These are phyloP conservation scores for Sugiyamaella pinicola DNA, from an alignment of 1,139 yeast species.

Conservation along the genomic window DNA sequence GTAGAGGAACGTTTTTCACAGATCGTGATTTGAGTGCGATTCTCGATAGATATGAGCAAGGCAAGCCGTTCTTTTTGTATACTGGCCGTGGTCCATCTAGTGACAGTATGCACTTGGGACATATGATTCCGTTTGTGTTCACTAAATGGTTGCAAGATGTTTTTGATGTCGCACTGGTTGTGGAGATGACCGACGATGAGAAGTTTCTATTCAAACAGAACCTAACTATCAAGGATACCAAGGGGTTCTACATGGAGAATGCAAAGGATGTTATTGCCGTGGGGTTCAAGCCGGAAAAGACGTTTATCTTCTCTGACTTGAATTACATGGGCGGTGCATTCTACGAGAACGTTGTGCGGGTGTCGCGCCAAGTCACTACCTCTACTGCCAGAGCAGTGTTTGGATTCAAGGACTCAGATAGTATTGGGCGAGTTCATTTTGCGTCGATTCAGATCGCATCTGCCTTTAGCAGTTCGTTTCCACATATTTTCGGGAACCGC, in stretches of 20 bases:
- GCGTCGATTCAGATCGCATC: constrained; percentile 96
- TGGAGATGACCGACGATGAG: constrained; percentile 97
- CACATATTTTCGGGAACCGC: constrained; percentile 80
- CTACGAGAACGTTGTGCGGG: constrained; percentile 90
- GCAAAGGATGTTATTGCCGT: constrained; percentile 93
- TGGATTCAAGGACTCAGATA: constrained; percentile 92
- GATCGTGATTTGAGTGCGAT: constrained; percentile 84
- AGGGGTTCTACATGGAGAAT: constrained; percentile 67
- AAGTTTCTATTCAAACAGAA: constrained; percentile 92
- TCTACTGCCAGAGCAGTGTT: constrained; percentile 97
- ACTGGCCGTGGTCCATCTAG: constrained; percentile 99
- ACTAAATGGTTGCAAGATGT: constrained; percentile 99
- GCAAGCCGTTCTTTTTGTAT: constrained; percentile 91
- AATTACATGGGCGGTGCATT: constrained; percentile 92
- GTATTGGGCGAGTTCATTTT: constrained; percentile 92
- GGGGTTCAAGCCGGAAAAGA: constrained; percentile 92
- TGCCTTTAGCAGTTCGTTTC: constrained; percentile 94
- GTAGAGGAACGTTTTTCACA: constrained; percentile 90
- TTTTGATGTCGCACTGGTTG: constrained; percentile 93
- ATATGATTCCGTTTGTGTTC: constrained; percentile 92
- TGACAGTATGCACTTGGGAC: constrained; percentile 96
- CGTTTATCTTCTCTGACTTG: constrained; percentile 91
- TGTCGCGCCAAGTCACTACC: constrained; percentile 94
- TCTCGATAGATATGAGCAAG: constrained; percentile 87
- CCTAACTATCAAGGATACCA: constrained; percentile 85